Conservation (phyloP, 2,329 filamentous ascomycete genomes). For the Ciborinia camelliae region DNA sequence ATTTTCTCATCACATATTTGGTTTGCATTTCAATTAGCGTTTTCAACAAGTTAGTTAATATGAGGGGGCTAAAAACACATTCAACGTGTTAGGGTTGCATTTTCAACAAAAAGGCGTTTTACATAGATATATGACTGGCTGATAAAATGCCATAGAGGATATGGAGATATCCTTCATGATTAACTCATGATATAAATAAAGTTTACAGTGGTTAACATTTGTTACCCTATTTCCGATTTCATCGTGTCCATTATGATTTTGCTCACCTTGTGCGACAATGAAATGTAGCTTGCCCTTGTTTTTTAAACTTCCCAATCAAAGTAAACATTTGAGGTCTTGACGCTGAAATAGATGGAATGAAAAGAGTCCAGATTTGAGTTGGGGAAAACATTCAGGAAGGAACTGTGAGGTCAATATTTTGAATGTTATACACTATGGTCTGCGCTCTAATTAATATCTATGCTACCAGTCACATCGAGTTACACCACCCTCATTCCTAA, state of each 20-base stretch:
- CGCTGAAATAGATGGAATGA: too few species aligned
- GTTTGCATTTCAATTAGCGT: constrained; percentile 14
- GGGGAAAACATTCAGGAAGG: too few species aligned
- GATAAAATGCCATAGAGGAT: background rate
- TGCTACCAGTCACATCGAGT: constrained; percentile 28
- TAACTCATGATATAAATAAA: constrained; percentile 18
- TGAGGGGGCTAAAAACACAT: constrained; percentile 12
- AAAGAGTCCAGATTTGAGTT: too few species aligned
- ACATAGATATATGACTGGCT: constrained; percentile 7
- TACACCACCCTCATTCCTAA: constrained; percentile 34
- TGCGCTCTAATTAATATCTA: background rate
- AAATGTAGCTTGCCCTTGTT: too few species aligned
- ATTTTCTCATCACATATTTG: background rate
- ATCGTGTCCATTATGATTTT: too few species aligned
- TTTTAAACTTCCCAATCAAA: too few species aligned
- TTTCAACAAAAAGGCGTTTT: constrained; percentile 21
- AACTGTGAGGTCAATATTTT: background rate
- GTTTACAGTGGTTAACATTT: background rate
- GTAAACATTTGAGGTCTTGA: too few species aligned
- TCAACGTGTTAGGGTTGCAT: constrained; percentile 20
- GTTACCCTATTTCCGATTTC: too few species aligned
- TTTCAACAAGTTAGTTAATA: constrained; percentile 18
- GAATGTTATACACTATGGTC: background rate
- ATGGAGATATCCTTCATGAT: constrained; percentile 18
- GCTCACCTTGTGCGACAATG: too few species aligned